Evolutionary conservation across 2,329 filamentous ascomycete species (phyloP), one percentile per base, ranked within the genome.

Genomic region (Fusarium odoratissimum): DNA sequence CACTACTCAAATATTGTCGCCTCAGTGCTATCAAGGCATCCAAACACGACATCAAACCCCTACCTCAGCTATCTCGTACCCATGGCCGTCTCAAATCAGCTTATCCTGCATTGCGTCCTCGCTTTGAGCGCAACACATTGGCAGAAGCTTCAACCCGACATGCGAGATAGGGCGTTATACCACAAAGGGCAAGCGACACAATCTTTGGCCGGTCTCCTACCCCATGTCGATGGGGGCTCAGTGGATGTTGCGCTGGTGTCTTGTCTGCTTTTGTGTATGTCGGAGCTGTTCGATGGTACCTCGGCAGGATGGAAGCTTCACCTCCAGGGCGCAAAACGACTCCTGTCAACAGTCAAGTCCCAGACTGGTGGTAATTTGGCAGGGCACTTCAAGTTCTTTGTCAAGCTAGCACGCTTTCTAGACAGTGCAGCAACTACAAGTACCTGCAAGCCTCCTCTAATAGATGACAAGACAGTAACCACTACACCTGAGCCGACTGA

Each of bases 291-390:
- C 8, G 61, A 64, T 4, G 61, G 61, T 0, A 64, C 61, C 8
- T 64, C 61, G 3, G 31, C 61, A 23, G 61, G 61, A 3, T 64
- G 61, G 61, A 64, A 64, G 1, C 61, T 62, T 3, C 61, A 64
- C 1, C 40, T 64, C 0, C 58, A 64, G 6, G 61, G 61, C 6
- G 61, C 61, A 6, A 64, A 64, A 9, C 28, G 61, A 3, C 61
- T 64, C 11, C 33, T 64, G 0, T 64, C 61, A 1, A 54, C 58
- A 3, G 25, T 54, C 8, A 45, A 63, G 3, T 42, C 45, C 3
- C 45, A 64, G 14, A 44, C 40, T 9, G 17, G 58, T 4, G 45
- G 45, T 3, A 64, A 21, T 4, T 8, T 52, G 4, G 11, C 58
- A 6, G 40, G 28, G 0, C 61, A 64, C 12, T 49, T 63, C 28